Conservation (phyloP, 257 asterid genomes). For the Vinca minor region DNA sequence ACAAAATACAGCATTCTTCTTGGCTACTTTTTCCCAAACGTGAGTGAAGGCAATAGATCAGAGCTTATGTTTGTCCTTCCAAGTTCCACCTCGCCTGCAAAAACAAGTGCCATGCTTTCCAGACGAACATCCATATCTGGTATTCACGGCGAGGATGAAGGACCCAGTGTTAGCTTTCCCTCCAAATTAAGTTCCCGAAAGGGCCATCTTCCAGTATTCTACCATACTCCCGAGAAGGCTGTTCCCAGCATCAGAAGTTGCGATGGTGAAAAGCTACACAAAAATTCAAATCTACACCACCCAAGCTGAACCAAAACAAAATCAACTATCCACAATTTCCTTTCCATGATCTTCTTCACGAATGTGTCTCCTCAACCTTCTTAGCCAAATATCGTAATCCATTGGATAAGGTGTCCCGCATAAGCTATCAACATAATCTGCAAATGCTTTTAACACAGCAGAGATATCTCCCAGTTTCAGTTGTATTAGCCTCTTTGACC, state of each 20-base stretch:
- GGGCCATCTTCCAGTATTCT: too few species aligned
- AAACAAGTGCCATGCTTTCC: too few species aligned
- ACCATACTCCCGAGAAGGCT: neutral
- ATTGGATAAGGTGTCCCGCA: conserved; percentile 97
- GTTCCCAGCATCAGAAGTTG: neutral
- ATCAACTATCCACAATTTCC: conserved; percentile 43
- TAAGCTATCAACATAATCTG: conserved; percentile 94
- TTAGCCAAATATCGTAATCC: conserved; percentile 78
- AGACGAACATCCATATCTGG: too few species aligned
- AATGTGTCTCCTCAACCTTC: conserved; percentile 61
- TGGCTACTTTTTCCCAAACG: too few species aligned
- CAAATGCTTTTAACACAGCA: conserved; percentile 90
- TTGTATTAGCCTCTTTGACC: conserved; percentile 95
- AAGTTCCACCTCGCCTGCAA: too few species aligned
- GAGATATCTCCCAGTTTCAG: conserved; percentile 92
- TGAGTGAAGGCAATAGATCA: too few species aligned
- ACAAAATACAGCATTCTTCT: too few species aligned
- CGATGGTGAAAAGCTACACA: conserved; percentile 3
- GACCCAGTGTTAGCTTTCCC: neutral
- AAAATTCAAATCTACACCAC: too few species aligned
- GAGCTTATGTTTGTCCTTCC: too few species aligned
- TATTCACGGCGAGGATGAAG: neutral
- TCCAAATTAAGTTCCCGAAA: neutral
- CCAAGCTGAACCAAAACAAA: too few species aligned
- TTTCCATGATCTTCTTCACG: conserved; percentile 55